Percentiles rank a stretch among this genome's conserved stretches.
These are phyloP conservation scores for Lodderomyces elongisporus DNA, from an alignment of 1,139 yeast species.

Conservation along the genomic window DNA sequence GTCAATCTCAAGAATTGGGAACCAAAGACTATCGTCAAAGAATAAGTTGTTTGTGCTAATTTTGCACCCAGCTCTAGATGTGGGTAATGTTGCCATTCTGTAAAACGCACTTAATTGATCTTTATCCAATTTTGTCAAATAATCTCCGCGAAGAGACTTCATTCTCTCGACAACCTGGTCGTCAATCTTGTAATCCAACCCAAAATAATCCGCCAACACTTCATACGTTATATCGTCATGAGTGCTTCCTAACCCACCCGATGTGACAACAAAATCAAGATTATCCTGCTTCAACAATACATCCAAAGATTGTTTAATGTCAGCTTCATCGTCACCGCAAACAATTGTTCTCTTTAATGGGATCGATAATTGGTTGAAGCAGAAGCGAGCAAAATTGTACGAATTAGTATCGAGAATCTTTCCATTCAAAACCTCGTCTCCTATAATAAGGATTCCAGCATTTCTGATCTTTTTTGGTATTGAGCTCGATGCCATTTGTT, in stretches of 20 bases:
- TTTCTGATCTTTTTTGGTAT: constrained; percentile 10
- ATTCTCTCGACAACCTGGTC: constrained; percentile 55
- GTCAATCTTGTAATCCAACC: constrained; percentile 48
- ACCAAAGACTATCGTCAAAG: constrained; percentile 64
- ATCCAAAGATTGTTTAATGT: constrained; percentile 52
- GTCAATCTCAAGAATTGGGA: constrained; percentile 68
- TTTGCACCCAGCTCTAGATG: constrained; percentile 26
- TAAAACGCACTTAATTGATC: constrained; percentile 56
- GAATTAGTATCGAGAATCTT: constrained; percentile 80
- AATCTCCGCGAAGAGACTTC: constrained; percentile 44
- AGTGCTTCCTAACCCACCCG: constrained; percentile 87
- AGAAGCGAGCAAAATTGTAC: constrained; percentile 59
- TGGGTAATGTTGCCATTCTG: constrained; percentile 76
- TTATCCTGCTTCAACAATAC: constrained; percentile 37
- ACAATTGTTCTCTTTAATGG: constrained; percentile 63
- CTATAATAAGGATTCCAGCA: constrained; percentile 60
- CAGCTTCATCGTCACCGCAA: constrained; percentile 70
- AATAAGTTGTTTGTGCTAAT: constrained; percentile 30
- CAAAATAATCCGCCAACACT: constrained; percentile 60
- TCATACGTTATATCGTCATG: constrained; percentile 86
- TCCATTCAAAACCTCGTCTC: constrained; percentile 87
- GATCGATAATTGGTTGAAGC: constrained; percentile 49
- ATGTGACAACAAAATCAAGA: constrained; percentile 69
- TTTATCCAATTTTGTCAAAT: constrained; percentile 30
- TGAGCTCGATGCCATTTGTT: not conserved